These are phyloP conservation scores for Fusarium nelsonii DNA, from an alignment of 2,329 filamentous ascomycete species.

Conservation along the genomic window DNA sequence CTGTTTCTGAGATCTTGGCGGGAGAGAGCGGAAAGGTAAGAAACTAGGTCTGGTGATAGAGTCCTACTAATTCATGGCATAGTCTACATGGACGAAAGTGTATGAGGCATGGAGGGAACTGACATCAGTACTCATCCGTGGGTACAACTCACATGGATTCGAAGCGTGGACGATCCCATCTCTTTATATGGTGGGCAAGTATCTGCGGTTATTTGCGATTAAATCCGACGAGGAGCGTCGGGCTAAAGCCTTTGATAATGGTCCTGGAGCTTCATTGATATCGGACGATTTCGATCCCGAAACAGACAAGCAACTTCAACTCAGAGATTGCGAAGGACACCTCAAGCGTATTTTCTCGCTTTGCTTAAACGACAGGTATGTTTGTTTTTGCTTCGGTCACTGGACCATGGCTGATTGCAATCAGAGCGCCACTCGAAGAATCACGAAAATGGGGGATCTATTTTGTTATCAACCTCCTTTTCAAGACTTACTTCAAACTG, in stretches of 20 bases:
- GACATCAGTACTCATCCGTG: slow-evolving; percentile 79
- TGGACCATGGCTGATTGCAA: slow-evolving; percentile 9
- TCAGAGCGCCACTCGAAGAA: slow-evolving; percentile 80
- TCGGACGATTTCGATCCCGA: slow-evolving; percentile 87
- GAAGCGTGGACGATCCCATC: slow-evolving; percentile 94
- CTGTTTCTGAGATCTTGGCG: slow-evolving; percentile 77
- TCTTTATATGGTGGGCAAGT: slow-evolving; percentile 88
- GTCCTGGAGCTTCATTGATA: slow-evolving; percentile 62
- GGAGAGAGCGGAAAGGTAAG: slow-evolving; percentile 57
- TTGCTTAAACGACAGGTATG: slow-evolving; percentile 88
- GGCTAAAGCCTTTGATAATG: slow-evolving; percentile 54
- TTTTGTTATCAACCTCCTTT: slow-evolving; percentile 91
- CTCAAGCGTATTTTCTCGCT: slow-evolving; percentile 93
- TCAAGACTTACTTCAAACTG: slow-evolving; percentile 98
- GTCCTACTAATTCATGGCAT: slow-evolving; percentile 28
- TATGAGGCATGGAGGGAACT: slow-evolving; percentile 93
- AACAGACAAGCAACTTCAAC: slow-evolving; percentile 80
- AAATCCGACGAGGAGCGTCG: slow-evolving; percentile 81
- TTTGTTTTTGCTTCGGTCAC: no score
- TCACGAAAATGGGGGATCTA: slow-evolving; percentile 99
- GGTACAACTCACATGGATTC: slow-evolving; percentile 81
- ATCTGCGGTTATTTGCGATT: slow-evolving; percentile 88
- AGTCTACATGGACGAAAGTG: slow-evolving; percentile 80
- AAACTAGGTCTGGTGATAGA: background rate
- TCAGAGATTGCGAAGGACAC: slow-evolving; percentile 90